Conservation (phyloP, 2,329 filamentous ascomycete genomes). For the Ophiostoma tasmaniense region DNA sequence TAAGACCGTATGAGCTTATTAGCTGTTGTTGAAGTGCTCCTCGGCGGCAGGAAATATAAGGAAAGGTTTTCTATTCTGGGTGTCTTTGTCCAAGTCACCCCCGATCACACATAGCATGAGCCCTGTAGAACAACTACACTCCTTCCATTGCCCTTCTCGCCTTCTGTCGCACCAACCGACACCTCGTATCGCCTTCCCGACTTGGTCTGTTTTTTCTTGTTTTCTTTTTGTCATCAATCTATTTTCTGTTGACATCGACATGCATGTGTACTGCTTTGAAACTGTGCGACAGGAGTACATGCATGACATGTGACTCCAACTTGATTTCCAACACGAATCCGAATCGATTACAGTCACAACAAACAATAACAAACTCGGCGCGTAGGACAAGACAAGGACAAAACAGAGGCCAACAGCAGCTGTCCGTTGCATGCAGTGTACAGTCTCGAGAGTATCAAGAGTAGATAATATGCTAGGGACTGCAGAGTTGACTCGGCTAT, state of each 20-base stretch:
- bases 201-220: background rate
- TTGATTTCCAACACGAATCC: no score
- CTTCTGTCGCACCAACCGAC: background rate
- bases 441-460: no score
- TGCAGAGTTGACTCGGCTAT: background rate
- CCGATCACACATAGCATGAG: no score
- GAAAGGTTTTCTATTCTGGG: no score
- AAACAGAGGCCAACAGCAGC: background rate
- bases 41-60: no score
- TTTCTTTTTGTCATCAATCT: background rate
- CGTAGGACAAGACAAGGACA: background rate
- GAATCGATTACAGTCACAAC: no score
- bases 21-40: background rate
- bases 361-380: background rate
- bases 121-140: no score
- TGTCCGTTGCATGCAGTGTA: background rate
- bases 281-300: background rate
- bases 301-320: background rate
- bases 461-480: background rate
- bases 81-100: no score
- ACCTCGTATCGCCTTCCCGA: background rate
- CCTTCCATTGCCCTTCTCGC: slow-evolving; percentile 1
- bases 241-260: background rate
- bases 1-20: slow-evolving; percentile 3
- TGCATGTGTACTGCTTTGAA: background rate